A percentile compares a stretch with the other conserved stretches of the same genome.
Conservation (phyloP, 768 basidiomycete species). For the Clathrus columnatus region DNA sequence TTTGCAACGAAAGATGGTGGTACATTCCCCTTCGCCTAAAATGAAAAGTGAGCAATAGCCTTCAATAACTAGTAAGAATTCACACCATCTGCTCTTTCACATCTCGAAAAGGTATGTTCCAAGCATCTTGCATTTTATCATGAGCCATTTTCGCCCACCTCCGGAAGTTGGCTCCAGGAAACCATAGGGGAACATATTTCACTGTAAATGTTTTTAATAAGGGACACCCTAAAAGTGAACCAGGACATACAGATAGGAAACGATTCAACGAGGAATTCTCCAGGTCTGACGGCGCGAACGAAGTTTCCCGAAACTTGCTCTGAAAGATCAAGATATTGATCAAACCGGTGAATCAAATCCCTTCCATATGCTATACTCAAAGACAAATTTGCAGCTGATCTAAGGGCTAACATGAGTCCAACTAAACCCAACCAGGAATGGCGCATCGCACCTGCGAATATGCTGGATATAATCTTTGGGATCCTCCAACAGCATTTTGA, state of each 20-base stretch:
- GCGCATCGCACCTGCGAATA: constrained; percentile 18
- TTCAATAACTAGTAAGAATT: not conserved
- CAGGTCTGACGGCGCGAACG: not conserved
- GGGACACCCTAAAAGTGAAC: not conserved
- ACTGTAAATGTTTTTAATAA: constrained; percentile 6
- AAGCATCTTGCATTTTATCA: constrained; percentile 14
- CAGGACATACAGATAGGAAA: not conserved
- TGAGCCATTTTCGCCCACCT: constrained; percentile 16
- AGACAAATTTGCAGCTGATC: not conserved
- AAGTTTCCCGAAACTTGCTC: not conserved
- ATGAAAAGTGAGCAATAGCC: not conserved
- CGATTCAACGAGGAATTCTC: not conserved
- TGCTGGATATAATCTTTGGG: constrained; percentile 31
- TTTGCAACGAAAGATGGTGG: constrained; percentile 4
- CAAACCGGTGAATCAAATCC: not conserved
- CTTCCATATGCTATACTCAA: constrained; percentile 4
- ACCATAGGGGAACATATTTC: constrained; percentile 18
- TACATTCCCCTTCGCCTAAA: not conserved
- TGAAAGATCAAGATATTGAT: not conserved
- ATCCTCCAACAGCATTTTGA: constrained; percentile 29
- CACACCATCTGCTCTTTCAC: constrained; percentile 10
- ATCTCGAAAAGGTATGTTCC: constrained; percentile 16
- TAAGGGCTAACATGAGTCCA: not conserved
- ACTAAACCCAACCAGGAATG: not conserved
- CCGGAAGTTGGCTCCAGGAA: constrained; percentile 21